phyloP scores from a whole-genome alignment of 257 asterid genomes.

The Nicotiana otophora region DNA sequence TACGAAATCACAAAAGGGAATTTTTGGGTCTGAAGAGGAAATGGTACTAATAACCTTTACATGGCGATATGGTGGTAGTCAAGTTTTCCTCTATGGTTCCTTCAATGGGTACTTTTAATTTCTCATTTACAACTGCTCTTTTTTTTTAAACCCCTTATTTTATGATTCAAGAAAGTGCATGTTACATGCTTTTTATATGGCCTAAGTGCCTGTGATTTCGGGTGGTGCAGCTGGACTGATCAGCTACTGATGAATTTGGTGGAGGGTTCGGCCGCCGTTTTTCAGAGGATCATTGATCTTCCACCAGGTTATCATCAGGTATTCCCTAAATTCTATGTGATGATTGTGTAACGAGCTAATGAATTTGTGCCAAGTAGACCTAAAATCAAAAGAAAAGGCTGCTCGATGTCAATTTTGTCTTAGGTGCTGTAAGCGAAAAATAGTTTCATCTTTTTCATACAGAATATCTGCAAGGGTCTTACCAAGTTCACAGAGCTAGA shows the following conservation, averaged over 20 bases:
- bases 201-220: neutral
- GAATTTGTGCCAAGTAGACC: neutral
- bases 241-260: conserved; percentile 38
- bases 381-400: neutral
- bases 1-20: neutral
- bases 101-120: conserved; percentile 45
- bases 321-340: neutral
- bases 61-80: conserved; percentile 66
- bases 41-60: conserved; percentile 60
- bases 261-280: conserved; percentile 46
- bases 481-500: neutral
- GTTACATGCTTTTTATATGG: conserved; percentile 6
- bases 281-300: conserved; percentile 53
- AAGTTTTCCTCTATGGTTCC: conserved; percentile 51
- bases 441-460: neutral
- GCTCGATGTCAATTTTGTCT: neutral
- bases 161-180: neutral
- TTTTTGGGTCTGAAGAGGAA: conserved; percentile 15
- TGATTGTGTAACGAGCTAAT: neutral
- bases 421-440: neutral
- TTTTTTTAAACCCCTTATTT: neutral
- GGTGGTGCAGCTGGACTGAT: conserved; percentile 51
- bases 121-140: neutral
- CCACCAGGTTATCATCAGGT: conserved; percentile 70
- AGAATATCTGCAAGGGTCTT: neutral